Evolutionary conservation across 2,329 filamentous ascomycete genomes (phyloP).

Genomic region (Pezicula rhizophila): DNA sequence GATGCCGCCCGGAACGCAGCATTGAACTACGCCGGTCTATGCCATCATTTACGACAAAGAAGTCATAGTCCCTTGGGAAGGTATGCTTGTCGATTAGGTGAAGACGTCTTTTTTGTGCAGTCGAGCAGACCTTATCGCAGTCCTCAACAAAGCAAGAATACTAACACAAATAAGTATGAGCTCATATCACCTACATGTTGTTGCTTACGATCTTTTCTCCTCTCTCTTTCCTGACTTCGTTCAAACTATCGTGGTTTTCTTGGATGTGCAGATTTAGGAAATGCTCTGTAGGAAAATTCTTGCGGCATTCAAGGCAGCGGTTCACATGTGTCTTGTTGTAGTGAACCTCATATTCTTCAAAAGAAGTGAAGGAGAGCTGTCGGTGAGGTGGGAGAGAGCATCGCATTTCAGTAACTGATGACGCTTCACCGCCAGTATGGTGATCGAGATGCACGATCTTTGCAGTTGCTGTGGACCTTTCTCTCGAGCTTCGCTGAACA

Average conservation of each 20-base stretch:
- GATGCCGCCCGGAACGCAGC: constrained; percentile 52
- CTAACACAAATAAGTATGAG: constrained; percentile 33
- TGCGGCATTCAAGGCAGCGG: constrained; percentile 76
- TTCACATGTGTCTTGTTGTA: constrained; percentile 78
- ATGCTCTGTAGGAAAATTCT: constrained; percentile 81
- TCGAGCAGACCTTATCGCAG: constrained; percentile 79
- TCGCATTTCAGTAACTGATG: constrained; percentile 48
- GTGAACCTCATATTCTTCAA: constrained; percentile 80
- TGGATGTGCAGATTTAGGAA: constrained; percentile 80
- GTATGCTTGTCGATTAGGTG: constrained; percentile 93
- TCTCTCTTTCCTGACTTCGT: constrained; percentile 63
- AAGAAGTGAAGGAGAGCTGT: constrained; percentile 64
- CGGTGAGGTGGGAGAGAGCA: constrained; percentile 79
- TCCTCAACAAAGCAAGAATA: constrained; percentile 86
- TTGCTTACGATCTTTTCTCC: constrained; percentile 74
- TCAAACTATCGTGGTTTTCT: constrained; percentile 83
- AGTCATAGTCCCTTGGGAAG: constrained; percentile 86
- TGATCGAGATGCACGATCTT: constrained; percentile 62
- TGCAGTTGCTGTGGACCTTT: constrained; percentile 25
- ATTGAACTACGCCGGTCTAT: constrained; percentile 80
- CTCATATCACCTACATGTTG: neutral
- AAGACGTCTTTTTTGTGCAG: constrained; percentile 74
- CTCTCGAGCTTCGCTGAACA: constrained; percentile 19
- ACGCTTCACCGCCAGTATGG: constrained; percentile 33
- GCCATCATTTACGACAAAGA: constrained; percentile 80